Evolutionary conservation across 805 yeast genomes (phyloP).

Genomic region (Cyberlindnera xishuangbannaensis): DNA sequence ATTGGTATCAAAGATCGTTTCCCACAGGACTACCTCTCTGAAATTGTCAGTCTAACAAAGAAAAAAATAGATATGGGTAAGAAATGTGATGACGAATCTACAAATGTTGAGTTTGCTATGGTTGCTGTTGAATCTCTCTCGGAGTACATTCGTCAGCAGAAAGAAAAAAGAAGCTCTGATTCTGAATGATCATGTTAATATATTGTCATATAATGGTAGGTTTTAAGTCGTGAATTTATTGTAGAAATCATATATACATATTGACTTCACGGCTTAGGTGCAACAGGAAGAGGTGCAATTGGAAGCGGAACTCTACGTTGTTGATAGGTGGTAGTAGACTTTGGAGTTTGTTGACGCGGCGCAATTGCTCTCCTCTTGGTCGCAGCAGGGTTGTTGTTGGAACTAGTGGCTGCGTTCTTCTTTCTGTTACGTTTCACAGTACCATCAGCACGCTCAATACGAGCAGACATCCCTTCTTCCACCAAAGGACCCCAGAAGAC

Average conservation of each 20-base stretch:
- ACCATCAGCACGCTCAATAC: slow-evolving; percentile 41
- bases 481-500: slow-evolving; percentile 90
- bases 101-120: slow-evolving; percentile 10
- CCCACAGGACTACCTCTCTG: slow-evolving; percentile 25
- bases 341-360: slow-evolving; percentile 6
- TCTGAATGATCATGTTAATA: too few species aligned
- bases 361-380: slow-evolving; percentile 7
- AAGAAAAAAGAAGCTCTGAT: slow-evolving; percentile 1
- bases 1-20: slow-evolving; percentile 30
- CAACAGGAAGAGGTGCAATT: slow-evolving; percentile 1
- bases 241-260: too few species aligned
- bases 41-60: slow-evolving; percentile 27
- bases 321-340: slow-evolving; percentile 1
- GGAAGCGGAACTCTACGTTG: background rate
- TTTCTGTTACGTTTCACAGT: slow-evolving; percentile 34
- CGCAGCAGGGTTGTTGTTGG: slow-evolving; percentile 3
- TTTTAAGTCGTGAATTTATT: too few species aligned
- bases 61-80: slow-evolving; percentile 13
- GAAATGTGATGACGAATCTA: slow-evolving; percentile 8
- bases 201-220: too few species aligned
- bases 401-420: slow-evolving; percentile 20
- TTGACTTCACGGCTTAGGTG: too few species aligned
- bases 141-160: slow-evolving; percentile 6
- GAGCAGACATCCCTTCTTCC: slow-evolving; percentile 48
- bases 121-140: slow-evolving; percentile 10